These are phyloP conservation scores for Xylaria nigripes DNA, from an alignment of 495 filamentous ascomycete genomes.

Conservation along the genomic window DNA sequence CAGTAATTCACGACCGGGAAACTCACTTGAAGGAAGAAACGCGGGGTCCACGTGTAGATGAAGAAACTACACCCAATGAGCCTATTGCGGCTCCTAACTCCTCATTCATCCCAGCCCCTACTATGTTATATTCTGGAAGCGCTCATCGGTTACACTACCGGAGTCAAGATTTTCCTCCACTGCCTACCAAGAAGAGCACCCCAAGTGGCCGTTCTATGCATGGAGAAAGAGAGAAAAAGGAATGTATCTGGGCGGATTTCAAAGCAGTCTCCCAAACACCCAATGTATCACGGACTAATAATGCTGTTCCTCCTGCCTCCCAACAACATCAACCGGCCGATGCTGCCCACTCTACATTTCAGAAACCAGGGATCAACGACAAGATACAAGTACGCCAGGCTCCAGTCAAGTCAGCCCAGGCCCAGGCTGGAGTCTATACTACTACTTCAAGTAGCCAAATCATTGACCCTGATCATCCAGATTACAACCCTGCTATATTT, in stretches of 20 bases:
- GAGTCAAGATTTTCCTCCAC: conserved; percentile 1
- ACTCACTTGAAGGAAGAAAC: conserved; percentile 2
- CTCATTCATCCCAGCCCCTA: neutral
- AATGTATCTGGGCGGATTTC: neutral
- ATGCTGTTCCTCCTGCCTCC: too few species aligned
- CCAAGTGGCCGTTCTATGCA: neutral
- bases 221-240: neutral
- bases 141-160: conserved; percentile 4
- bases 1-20: neutral
- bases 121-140: neutral
- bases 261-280: neutral
- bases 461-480: conserved; percentile 23
- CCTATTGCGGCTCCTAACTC: neutral
- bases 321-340: too few species aligned
- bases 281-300: neutral
- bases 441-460: neutral
- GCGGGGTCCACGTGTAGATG: neutral
- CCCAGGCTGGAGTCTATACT: too few species aligned
- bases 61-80: neutral
- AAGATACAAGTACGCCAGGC: too few species aligned
- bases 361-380: too few species aligned
- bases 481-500: conserved; percentile 24
- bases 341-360: too few species aligned
- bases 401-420: too few species aligned
- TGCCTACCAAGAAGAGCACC: neutral